Evolutionary conservation across 2,329 filamentous ascomycete genomes (phyloP).

Genomic region (Tolypocladium inflatum): DNA sequence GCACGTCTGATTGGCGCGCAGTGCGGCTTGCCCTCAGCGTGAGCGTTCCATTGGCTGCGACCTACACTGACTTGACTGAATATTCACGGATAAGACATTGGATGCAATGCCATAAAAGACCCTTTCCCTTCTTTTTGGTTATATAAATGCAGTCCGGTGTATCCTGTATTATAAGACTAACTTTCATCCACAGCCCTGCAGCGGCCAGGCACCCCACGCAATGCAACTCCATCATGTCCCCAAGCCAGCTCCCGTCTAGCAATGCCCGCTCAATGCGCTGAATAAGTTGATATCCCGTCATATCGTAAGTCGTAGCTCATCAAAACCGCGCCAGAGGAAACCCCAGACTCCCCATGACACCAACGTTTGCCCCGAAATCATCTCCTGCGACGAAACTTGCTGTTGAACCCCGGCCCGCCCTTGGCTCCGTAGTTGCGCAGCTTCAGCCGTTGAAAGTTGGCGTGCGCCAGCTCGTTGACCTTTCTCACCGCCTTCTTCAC

Average conservation of each 20-base stretch:
- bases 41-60: neutral
- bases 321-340: neutral
- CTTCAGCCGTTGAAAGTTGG: conserved; percentile 59
- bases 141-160: neutral
- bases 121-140: neutral
- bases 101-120: too few relatives aligned
- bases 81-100: too few relatives aligned
- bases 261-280: neutral
- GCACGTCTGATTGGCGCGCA: neutral
- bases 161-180: neutral
- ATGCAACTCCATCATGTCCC: neutral
- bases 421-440: conserved; percentile 53
- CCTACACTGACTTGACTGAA: neutral
- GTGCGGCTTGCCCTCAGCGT: neutral
- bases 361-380: conserved; percentile 4
- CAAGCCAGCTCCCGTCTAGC: neutral
- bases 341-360: neutral
- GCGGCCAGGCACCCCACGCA: neutral
- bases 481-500: conserved; percentile 47
- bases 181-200: neutral
- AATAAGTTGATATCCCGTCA: neutral
- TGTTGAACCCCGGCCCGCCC: conserved; percentile 47
- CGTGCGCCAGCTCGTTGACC: conserved; percentile 53
- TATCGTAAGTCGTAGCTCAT: neutral
- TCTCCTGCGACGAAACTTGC: conserved; percentile 45